Evolutionary conservation across 257 asterid species (phyloP), one percentile per base, ranked within the genome.

Genomic region (Phtheirospermum japonicum): DNA sequence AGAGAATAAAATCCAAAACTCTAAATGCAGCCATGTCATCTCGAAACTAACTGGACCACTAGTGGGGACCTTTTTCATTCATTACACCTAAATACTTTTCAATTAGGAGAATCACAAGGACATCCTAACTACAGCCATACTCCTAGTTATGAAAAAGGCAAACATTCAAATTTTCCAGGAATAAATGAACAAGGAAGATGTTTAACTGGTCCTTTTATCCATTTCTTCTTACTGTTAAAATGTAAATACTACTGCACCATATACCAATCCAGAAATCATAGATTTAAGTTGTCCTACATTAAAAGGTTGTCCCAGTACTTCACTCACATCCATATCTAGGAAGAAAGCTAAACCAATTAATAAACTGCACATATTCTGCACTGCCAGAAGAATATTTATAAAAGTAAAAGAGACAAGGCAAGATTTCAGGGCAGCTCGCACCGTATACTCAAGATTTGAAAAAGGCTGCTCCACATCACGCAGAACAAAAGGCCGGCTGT

Each of bases 361-460:
- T 55, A 54, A 65, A 37, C 54, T 59, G 57, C 40, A 40, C 11
- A 33, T 52, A 67, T 20, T 23, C 32, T 31, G 50, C 55, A 48
- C 30, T n/a, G 30, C 62, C 30, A 66, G 23, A 64, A 53, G 39
- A 55, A 61, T 60, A 57, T 11, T 39, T 19, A 42, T 19, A 31
- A 33, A 32, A 40, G 58, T 49, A 33, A 17, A 34, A 50, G 45
- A 51, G 45, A 26, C 6, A 53, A 19, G 55, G 55, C 67, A 65
- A 74, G 61, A 56, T 53, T 61, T 69, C 36, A 73, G 62, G 26
- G 42, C 60, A 67, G 19, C 65, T 81, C 92, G 55, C 75, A 91
- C 98, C 95, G 98, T 91, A 79, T 91, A 88, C 68, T 91, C 98
- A 48, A 91, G 95, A 85, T 91, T 91, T 9, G 98, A 88, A 69